Conservation (phyloP, 2,329 filamentous ascomycete genomes). For the Chrysoporthe cubensis region DNA sequence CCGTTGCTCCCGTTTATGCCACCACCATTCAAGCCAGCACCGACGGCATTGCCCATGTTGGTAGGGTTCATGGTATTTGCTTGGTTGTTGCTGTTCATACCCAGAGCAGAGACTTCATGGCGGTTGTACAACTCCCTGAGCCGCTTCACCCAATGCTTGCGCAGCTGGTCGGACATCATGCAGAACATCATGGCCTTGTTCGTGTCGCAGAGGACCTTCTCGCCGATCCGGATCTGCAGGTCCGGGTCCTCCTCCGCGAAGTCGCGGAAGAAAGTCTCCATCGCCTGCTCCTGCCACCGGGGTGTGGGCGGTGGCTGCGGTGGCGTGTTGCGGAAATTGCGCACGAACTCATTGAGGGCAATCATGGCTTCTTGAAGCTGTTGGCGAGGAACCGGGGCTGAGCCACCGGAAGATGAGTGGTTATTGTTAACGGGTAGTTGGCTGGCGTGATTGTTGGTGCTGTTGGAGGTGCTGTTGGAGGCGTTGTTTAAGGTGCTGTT, state of each 20-base stretch:
- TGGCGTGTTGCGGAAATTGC: slow-evolving; percentile 43
- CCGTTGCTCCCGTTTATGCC: slow-evolving; percentile 10
- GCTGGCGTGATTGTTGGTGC: slow-evolving; percentile 12
- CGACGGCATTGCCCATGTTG: slow-evolving; percentile 1
- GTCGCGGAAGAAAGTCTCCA: slow-evolving; percentile 63
- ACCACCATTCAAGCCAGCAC: background rate
- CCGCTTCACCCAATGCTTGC: slow-evolving; percentile 60
- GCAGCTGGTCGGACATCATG: slow-evolving; percentile 59
- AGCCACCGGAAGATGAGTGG: slow-evolving; percentile 15
- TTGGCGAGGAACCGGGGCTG: slow-evolving; percentile 33
- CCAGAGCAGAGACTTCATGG: slow-evolving; percentile 9
- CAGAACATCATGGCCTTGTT: slow-evolving; percentile 65
- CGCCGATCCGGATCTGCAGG: slow-evolving; percentile 62
- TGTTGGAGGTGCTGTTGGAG: background rate
- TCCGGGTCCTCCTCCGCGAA: slow-evolving; percentile 62
- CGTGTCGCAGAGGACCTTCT: slow-evolving; percentile 61
- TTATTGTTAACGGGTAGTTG: slow-evolving; percentile 4
- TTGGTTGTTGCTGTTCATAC: slow-evolving; percentile 20
- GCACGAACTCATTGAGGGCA: slow-evolving; percentile 34
- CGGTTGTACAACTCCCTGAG: slow-evolving; percentile 52
- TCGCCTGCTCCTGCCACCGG: slow-evolving; percentile 60
- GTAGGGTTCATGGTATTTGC: slow-evolving; percentile 4
- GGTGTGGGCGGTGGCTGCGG: slow-evolving; percentile 43
- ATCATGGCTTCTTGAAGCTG: slow-evolving; percentile 30
- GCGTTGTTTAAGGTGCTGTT: too few relatives aligned